Evolutionary conservation across 2,329 filamentous ascomycete genomes (phyloP).

Genomic region (Apiospora pterosperma): DNA sequence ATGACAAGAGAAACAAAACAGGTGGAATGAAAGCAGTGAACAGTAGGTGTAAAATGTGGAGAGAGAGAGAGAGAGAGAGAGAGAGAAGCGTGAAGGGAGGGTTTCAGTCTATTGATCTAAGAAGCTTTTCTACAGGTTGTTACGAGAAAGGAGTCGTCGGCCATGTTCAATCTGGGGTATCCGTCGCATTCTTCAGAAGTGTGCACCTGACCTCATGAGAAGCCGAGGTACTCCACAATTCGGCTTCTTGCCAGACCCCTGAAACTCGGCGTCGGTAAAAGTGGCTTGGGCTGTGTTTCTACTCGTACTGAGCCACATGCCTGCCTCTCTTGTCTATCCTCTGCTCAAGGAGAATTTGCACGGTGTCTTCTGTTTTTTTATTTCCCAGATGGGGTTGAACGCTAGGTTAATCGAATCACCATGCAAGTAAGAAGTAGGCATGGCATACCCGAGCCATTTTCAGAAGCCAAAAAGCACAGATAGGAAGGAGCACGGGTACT

Average conservation of each 20-base stretch:
- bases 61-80: neutral
- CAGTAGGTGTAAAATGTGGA: neutral
- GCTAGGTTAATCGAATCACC: neutral
- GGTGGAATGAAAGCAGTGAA: neutral
- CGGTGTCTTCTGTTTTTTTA: neutral
- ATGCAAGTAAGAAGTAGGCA: no score
- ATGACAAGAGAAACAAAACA: no score
- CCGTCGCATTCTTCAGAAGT: neutral
- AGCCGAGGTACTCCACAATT: conserved; percentile 9
- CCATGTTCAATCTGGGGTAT: no score
- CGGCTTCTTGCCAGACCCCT: conserved; percentile 1
- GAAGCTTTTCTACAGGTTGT: neutral
- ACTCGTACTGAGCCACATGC: neutral
- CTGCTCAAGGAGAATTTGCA: neutral
- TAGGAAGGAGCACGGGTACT: neutral
- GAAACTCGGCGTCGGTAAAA: neutral
- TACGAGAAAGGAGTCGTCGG: neutral
- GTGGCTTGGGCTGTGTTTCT: neutral
- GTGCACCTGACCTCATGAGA: neutral
- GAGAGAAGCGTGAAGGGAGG: no score
- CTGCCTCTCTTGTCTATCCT: neutral
- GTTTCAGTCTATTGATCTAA: neutral
- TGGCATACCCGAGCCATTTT: neutral
- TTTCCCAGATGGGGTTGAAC: neutral
- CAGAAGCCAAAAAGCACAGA: neutral